phyloP scores from a whole-genome alignment of 441 rosid species.

The Manihot esculenta region DNA sequence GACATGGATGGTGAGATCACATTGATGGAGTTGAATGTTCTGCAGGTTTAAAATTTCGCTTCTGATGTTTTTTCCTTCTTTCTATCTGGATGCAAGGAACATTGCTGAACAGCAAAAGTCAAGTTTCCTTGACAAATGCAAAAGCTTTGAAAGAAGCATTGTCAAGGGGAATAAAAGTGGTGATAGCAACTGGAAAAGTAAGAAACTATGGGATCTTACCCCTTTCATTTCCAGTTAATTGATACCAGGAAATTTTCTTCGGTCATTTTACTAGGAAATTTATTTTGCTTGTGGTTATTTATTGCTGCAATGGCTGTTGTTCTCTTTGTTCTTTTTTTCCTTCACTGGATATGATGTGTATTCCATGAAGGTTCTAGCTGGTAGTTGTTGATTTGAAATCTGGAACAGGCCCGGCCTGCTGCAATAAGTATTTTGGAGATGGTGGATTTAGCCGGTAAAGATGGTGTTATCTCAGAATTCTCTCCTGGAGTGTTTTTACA shows the following conservation, averaged over 20 bases:
- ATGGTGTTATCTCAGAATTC: constrained; percentile 69
- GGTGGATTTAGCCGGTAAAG: constrained; percentile 70
- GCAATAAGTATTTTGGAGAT: constrained; percentile 54
- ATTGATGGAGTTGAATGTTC: constrained; percentile 20
- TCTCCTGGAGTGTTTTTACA: constrained; percentile 93
- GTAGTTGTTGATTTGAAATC: constrained; percentile 28
- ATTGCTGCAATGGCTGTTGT: background rate
- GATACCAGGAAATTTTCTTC: background rate
- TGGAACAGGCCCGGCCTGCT: constrained; percentile 73
- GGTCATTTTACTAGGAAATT: too few species aligned
- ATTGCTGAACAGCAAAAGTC: constrained; percentile 75
- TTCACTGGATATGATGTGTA: background rate
- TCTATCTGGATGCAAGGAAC: constrained; percentile 52
- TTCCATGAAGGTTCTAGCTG: constrained; percentile 13
- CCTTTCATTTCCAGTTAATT: constrained; percentile 8
- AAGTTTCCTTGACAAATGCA: constrained; percentile 58
- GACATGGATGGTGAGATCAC: constrained; percentile 89
- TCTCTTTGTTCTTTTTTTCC: constrained; percentile 3
- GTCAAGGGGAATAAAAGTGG: constrained; percentile 80
- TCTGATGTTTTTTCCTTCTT: constrained; percentile 27
- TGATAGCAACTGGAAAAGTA: constrained; percentile 94
- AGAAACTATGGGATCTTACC: constrained; percentile 18
- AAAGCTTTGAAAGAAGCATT: constrained; percentile 83
- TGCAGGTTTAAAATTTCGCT: constrained; percentile 12
- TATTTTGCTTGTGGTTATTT: background rate